phyloP scores from a whole-genome alignment of 1,284 basidiomycete species.

The Tilletiopsis washingtonensis region DNA sequence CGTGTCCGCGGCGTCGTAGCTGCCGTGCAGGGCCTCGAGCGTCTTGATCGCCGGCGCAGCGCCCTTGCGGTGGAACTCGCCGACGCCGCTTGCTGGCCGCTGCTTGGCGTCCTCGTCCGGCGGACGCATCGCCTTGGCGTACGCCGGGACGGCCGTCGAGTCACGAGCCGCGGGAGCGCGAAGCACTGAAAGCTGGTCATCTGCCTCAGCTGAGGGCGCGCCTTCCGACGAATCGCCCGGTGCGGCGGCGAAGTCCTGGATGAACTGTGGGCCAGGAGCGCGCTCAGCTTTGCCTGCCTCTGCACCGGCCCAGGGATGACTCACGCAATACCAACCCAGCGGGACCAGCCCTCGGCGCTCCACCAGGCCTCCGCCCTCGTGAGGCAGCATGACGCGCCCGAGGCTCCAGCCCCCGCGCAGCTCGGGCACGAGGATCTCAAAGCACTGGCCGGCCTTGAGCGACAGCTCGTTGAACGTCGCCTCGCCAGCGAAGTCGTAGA shows the following conservation, averaged over 20 bases:
- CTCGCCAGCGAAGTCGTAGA: slow-evolving; percentile 34
- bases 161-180: no score
- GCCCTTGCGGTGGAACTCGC: not conserved
- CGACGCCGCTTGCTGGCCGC: not conserved
- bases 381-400: slow-evolving; percentile 16
- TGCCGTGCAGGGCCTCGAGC: not conserved
- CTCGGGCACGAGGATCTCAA: slow-evolving; percentile 32
- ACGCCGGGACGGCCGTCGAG: no score
- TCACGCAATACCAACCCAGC: slow-evolving; percentile 21
- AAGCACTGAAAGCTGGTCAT: no score
- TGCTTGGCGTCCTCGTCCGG: not conserved
- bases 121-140: no score
- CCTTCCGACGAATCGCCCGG: no score
- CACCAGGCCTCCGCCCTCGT: no score
- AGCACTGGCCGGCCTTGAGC: slow-evolving; percentile 23
- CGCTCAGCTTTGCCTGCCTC: no score
- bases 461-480: slow-evolving; percentile 31
- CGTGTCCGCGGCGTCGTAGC: not conserved
- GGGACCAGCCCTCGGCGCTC: slow-evolving; percentile 23
- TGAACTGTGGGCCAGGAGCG: no score
- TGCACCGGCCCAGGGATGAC: no score
- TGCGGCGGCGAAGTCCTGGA: no score
- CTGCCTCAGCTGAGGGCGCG: no score
- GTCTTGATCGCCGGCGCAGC: not conserved
- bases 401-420: slow-evolving; percentile 36